Percentiles rank a stretch among this genome's conserved stretches.
These are phyloP conservation scores for Cryptococcus sp. DNA, from an alignment of 1,284 basidiomycete genomes.

Conservation along the genomic window DNA sequence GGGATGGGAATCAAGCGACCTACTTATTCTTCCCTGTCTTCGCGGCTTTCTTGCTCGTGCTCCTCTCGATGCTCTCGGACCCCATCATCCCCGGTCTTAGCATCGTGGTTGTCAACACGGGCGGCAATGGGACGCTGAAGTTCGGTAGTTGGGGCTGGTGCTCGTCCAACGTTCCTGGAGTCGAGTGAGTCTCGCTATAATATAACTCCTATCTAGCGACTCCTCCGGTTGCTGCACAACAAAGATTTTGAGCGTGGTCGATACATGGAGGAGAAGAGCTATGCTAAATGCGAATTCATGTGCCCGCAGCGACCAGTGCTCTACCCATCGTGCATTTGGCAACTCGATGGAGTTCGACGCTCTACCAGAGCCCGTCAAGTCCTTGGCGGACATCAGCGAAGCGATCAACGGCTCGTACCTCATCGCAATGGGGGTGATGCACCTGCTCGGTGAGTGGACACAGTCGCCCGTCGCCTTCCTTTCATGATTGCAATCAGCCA, in stretches of 20 bases:
- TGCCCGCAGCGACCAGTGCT: constrained; percentile 14
- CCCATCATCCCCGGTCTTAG: constrained; percentile 31
- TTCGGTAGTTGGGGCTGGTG: constrained; percentile 44
- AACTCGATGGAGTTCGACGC: constrained; percentile 10
- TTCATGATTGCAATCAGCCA: background rate
- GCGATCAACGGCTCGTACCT: constrained; percentile 23
- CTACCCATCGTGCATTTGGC: constrained; percentile 15
- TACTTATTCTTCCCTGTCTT: constrained; percentile 38
- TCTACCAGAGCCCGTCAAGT: constrained; percentile 16
- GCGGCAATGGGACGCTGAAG: constrained; percentile 21
- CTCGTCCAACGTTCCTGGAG: constrained; percentile 13
- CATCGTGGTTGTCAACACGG: constrained; percentile 20
- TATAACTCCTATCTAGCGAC: background rate
- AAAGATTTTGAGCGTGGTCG: too few relatives aligned
- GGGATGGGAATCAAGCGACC: constrained; percentile 38
- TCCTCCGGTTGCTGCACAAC: background rate
- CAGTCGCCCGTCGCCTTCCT: background rate
- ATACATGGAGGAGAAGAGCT: background rate
- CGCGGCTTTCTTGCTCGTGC: constrained; percentile 25
- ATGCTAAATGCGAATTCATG: background rate
- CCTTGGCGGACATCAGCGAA: constrained; percentile 9
- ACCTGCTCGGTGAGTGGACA: constrained; percentile 33
- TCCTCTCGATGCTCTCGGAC: constrained; percentile 29
- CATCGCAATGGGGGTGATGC: constrained; percentile 30
- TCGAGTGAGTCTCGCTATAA: constrained; percentile 14